These are phyloP conservation scores for Umbelopsis sp. DNA, from an alignment of 371 early-diverging fungal genomes.

Conservation along the genomic window DNA sequence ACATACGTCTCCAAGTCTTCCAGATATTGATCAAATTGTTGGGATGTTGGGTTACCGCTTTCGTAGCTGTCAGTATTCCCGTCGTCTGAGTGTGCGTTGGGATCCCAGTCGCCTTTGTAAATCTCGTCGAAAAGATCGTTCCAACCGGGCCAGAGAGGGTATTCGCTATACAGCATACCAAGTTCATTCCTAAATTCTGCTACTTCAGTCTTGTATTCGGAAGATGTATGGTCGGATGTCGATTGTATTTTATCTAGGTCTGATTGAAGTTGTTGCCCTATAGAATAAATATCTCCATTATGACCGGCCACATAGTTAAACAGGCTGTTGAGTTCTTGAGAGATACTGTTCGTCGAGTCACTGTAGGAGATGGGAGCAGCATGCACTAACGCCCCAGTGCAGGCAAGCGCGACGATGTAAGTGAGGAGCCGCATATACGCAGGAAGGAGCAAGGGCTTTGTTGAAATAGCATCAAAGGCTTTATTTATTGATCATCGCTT, in stretches of 20 bases:
- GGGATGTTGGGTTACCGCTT: background rate
- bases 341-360: background rate
- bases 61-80: background rate
- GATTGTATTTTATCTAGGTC: background rate
- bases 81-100: background rate
- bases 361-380: background rate
- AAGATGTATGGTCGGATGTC: background rate
- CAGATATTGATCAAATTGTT: background rate
- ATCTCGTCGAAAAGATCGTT: background rate
- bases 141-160: background rate
- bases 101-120: background rate
- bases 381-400: background rate
- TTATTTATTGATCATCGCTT: background rate
- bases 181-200: background rate
- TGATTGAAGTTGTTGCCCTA: background rate
- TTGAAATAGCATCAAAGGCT: background rate
- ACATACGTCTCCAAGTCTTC: background rate
- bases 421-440: background rate
- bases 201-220: background rate
- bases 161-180: background rate
- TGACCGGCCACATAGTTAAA: background rate
- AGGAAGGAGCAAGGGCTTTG: background rate
- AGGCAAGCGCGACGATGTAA: slow-evolving; percentile 1
- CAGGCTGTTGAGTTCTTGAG: background rate
- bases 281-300: background rate